Conservation (phyloP, 1,284 basidiomycete genomes). For the Malassezia pachydermatis region DNA sequence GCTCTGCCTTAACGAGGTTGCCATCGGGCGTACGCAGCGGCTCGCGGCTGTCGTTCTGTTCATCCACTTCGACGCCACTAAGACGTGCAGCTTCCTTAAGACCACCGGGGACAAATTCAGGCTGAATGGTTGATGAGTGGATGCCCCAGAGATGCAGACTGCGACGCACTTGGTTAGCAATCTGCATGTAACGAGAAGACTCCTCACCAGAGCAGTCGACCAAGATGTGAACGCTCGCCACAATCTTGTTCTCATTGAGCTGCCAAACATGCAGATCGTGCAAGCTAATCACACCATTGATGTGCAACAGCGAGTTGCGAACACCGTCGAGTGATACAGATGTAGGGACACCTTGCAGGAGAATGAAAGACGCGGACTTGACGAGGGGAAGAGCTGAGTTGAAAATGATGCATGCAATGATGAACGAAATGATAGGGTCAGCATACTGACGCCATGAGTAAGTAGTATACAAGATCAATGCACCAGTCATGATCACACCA, state of each 20-base stretch:
- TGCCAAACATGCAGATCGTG: slow-evolving; percentile 93
- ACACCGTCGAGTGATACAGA: slow-evolving; percentile 80
- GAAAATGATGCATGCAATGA: slow-evolving; percentile 95
- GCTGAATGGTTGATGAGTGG: slow-evolving; percentile 58
- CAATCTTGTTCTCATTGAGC: slow-evolving; percentile 72
- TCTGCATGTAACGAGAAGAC: slow-evolving; percentile 64
- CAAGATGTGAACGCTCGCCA: slow-evolving; percentile 90
- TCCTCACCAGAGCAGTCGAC: slow-evolving; percentile 58
- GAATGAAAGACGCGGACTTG: slow-evolving; percentile 84
- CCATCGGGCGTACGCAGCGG: slow-evolving; percentile 33
- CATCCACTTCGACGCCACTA: slow-evolving; percentile 25
- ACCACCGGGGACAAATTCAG: slow-evolving; percentile 43
- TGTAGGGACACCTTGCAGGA: slow-evolving; percentile 89
- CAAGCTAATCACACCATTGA: slow-evolving; percentile 78
- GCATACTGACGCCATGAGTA: slow-evolving; percentile 61
- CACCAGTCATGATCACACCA: slow-evolving; percentile 87
- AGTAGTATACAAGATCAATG: slow-evolving; percentile 50
- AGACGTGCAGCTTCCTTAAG: slow-evolving; percentile 36
- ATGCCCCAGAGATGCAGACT: slow-evolving; percentile 80
- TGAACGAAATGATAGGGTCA: slow-evolving; percentile 83
- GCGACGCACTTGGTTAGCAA: slow-evolving; percentile 71
- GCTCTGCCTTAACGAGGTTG: slow-evolving; percentile 31
- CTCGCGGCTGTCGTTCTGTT: slow-evolving; percentile 27
- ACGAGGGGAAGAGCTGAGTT: slow-evolving; percentile 87
- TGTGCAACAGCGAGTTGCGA: slow-evolving; percentile 63